These are phyloP conservation scores for Leptographium wingfieldii DNA, from an alignment of 2,329 filamentous ascomycete genomes.

Conservation along the genomic window DNA sequence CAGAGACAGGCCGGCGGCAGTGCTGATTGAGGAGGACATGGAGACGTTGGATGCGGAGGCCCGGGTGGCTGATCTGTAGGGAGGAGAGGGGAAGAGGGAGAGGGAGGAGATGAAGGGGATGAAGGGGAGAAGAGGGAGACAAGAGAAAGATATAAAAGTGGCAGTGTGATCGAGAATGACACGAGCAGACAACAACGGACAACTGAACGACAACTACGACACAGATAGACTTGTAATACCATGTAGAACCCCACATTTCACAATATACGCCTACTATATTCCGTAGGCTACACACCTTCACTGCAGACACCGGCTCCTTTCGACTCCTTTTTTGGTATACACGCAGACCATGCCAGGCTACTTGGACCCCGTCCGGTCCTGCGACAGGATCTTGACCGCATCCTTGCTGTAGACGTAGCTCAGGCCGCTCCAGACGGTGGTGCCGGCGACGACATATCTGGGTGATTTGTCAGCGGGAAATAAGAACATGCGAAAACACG, in stretches of 20 bases:
- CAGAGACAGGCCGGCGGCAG: background rate
- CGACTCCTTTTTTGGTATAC: too few relatives aligned
- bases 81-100: background rate
- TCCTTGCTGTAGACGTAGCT: conserved; percentile 88
- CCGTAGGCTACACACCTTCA: too few relatives aligned
- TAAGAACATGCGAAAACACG: background rate
- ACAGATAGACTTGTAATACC: too few relatives aligned
- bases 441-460: conserved; percentile 74
- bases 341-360: background rate
- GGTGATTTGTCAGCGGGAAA: background rate
- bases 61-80: conserved; percentile 23
- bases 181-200: too few relatives aligned
- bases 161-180: too few relatives aligned
- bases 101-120: background rate
- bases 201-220: too few relatives aligned
- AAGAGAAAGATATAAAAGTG: too few relatives aligned
- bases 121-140: too few relatives aligned
- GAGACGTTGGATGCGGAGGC: conserved; percentile 27
- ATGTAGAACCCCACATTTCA: background rate
- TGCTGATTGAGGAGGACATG: conserved; percentile 21
- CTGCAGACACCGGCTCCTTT: too few relatives aligned
- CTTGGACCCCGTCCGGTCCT: conserved; percentile 8
- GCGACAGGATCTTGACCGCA: conserved; percentile 69
- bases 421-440: conserved; percentile 85
- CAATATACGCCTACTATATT: too few relatives aligned